A percentile compares a stretch with the other conserved stretches of the same genome.
Conservation (phyloP, 2,329 filamentous ascomycete genomes). For the Diaporthe ilicicola region DNA sequence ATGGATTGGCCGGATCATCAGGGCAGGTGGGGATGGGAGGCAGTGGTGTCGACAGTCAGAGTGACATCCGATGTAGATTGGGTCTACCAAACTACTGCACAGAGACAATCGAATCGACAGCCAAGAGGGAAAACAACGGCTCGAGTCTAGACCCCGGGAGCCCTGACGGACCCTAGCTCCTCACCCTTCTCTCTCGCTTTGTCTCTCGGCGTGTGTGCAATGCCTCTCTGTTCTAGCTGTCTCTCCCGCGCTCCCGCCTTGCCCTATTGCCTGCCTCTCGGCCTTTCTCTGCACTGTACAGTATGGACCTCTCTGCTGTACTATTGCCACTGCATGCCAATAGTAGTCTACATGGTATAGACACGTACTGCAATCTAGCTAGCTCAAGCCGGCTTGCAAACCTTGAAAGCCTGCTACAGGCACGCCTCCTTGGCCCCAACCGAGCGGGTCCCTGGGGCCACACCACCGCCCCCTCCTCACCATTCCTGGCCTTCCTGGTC, state of each 20-base stretch:
- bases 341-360: not conserved
- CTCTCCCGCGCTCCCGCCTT: not conserved
- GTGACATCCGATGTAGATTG: slow-evolving; percentile 20
- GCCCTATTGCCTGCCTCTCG: too few species aligned
- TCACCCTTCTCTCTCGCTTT: not conserved
- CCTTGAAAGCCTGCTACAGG: slow-evolving; percentile 24
- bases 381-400: slow-evolving; percentile 9
- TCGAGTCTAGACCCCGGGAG: slow-evolving; percentile 19
- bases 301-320: not conserved
- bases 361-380: slow-evolving; percentile 8
- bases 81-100: slow-evolving; percentile 3
- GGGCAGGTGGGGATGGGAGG: slow-evolving; percentile 1
- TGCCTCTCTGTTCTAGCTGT: not conserved
- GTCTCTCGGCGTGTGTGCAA: too few species aligned
- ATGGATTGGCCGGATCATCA: slow-evolving; percentile 20
- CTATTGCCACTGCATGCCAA: not conserved
- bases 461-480: slow-evolving; percentile 1
- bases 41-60: slow-evolving; percentile 1
- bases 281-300: not conserved
- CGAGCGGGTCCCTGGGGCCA: slow-evolving; percentile 12
- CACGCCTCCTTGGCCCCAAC: slow-evolving; percentile 22
- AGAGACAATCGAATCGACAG: slow-evolving; percentile 13
- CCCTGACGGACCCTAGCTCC: not conserved
- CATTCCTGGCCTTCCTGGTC: slow-evolving; percentile 3
- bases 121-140: slow-evolving; percentile 6